A percentile compares a stretch with the other conserved stretches of the same genome.
Conservation (phyloP, 2,329 filamentous ascomycete genomes). For the Alternaria metachromatica region DNA sequence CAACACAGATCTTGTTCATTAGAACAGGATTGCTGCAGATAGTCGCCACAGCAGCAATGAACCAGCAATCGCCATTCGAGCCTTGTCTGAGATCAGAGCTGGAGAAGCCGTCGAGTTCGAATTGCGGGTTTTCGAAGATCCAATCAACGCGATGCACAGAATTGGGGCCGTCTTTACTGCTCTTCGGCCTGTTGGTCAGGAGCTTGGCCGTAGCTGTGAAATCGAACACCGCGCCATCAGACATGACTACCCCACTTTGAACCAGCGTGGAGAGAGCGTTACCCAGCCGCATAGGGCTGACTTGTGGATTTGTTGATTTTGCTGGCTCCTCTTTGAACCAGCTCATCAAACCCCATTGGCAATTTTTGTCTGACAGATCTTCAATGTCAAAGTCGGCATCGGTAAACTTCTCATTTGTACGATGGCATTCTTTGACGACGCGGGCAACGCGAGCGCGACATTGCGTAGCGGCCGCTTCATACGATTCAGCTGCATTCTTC, state of each 20-base stretch:
- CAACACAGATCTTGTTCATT: slow-evolving; percentile 77
- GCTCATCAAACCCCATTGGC: slow-evolving; percentile 37
- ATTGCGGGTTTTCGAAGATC: slow-evolving; percentile 77
- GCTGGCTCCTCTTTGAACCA: slow-evolving; percentile 59
- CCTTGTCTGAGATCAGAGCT: slow-evolving; percentile 82
- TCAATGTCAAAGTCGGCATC: slow-evolving; percentile 85
- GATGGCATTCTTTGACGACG: slow-evolving; percentile 68
- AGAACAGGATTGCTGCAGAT: slow-evolving; percentile 73
- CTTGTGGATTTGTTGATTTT: slow-evolving; percentile 42
- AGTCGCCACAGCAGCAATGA: slow-evolving; percentile 79
- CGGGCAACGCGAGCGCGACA: slow-evolving; percentile 67
- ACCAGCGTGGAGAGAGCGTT: slow-evolving; percentile 34
- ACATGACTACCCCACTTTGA: slow-evolving; percentile 27
- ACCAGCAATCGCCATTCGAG: slow-evolving; percentile 81
- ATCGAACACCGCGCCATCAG: slow-evolving; percentile 25
- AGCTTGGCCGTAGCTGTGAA: slow-evolving; percentile 67
- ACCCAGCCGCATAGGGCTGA: slow-evolving; percentile 24
- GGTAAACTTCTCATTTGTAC: slow-evolving; percentile 82
- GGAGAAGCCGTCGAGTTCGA: slow-evolving; percentile 77
- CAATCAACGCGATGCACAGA: slow-evolving; percentile 59
- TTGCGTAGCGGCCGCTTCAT: slow-evolving; percentile 72
- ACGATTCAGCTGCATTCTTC: slow-evolving; percentile 69
- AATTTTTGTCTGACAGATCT: slow-evolving; percentile 62
- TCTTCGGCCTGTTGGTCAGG: slow-evolving; percentile 41
- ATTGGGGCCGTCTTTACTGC: slow-evolving; percentile 17